Conservation (phyloP, 1,139 yeast genomes). For the Debaryomycetaceae sp. region DNA sequence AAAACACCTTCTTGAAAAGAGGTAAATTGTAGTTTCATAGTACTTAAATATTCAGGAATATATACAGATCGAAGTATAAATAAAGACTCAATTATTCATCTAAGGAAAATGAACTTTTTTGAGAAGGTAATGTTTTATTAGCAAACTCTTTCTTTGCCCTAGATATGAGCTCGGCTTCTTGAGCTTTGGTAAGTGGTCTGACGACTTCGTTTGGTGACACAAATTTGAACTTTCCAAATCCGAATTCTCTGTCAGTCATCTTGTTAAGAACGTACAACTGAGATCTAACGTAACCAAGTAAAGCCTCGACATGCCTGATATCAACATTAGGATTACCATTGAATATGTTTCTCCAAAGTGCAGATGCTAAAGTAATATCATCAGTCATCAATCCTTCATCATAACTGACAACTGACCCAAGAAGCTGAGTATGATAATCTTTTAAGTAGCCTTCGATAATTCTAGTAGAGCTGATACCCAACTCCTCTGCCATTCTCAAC, state of each 20-base stretch:
- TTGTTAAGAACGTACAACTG: slow-evolving; percentile 83
- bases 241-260: slow-evolving; percentile 88
- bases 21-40: not conserved
- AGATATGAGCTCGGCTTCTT: slow-evolving; percentile 46
- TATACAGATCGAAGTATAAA: slow-evolving; percentile 2
- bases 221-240: slow-evolving; percentile 82
- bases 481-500: slow-evolving; percentile 75
- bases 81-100: slow-evolving; percentile 37
- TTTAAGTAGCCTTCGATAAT: slow-evolving; percentile 83
- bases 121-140: slow-evolving; percentile 55
- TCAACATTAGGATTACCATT: slow-evolving; percentile 83
- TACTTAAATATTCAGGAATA: not conserved
- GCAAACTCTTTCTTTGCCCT: slow-evolving; percentile 36
- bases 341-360: slow-evolving; percentile 88
- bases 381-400: slow-evolving; percentile 88
- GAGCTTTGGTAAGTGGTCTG: slow-evolving; percentile 62
- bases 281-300: slow-evolving; percentile 82
- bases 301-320: slow-evolving; percentile 78
- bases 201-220: slow-evolving; percentile 83
- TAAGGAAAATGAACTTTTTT: slow-evolving; percentile 58
- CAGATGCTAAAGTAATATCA: slow-evolving; percentile 83
- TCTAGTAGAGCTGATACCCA: slow-evolving; percentile 79
- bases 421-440: slow-evolving; percentile 84
- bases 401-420: slow-evolving; percentile 86
- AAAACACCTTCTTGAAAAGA: slow-evolving; percentile 8